Evolutionary conservation across 1,139 yeast genomes (phyloP).

Genomic region (Pichia sp.): DNA sequence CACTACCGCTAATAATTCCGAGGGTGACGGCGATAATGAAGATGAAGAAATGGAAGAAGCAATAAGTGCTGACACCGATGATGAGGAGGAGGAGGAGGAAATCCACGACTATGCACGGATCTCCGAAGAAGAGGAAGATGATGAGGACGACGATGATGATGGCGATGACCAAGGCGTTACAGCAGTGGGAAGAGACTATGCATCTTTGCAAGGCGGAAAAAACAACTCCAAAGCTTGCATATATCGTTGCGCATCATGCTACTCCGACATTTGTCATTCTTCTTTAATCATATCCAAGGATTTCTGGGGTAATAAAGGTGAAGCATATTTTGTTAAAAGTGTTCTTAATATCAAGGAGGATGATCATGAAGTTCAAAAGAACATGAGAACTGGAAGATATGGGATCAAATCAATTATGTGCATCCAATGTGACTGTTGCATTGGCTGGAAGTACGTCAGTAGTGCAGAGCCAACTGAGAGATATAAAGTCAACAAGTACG

Average conservation of each 20-base stretch:
- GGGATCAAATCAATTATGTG: slow-evolving; percentile 59
- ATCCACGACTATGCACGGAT: not conserved
- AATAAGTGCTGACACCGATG: not conserved
- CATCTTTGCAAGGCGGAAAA: no score
- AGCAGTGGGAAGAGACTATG: no score
- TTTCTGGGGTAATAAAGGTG: slow-evolving; percentile 46
- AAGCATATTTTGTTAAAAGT: slow-evolving; percentile 44
- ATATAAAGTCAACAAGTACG: slow-evolving; percentile 75
- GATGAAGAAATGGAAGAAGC: slow-evolving; percentile 5
- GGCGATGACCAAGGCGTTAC: no score
- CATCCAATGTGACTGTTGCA: slow-evolving; percentile 49
- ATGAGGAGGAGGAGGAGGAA: slow-evolving; percentile 1
- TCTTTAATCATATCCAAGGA: slow-evolving; percentile 42
- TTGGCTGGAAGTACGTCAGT: slow-evolving; percentile 77
- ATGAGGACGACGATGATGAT: slow-evolving; percentile 2
- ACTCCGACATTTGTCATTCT: slow-evolving; percentile 45
- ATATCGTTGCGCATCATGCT: slow-evolving; percentile 45
- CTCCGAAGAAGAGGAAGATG: not conserved
- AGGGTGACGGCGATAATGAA: slow-evolving; percentile 2
- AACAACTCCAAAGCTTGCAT: slow-evolving; percentile 21
- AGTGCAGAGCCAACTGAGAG: slow-evolving; percentile 48
- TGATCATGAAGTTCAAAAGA: slow-evolving; percentile 26
- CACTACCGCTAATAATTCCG: slow-evolving; percentile 1
- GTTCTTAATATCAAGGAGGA: slow-evolving; percentile 38
- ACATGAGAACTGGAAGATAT: slow-evolving; percentile 69